Conservation (phyloP, 345 rosid species). For the Pseudoturritis turrita region DNA sequence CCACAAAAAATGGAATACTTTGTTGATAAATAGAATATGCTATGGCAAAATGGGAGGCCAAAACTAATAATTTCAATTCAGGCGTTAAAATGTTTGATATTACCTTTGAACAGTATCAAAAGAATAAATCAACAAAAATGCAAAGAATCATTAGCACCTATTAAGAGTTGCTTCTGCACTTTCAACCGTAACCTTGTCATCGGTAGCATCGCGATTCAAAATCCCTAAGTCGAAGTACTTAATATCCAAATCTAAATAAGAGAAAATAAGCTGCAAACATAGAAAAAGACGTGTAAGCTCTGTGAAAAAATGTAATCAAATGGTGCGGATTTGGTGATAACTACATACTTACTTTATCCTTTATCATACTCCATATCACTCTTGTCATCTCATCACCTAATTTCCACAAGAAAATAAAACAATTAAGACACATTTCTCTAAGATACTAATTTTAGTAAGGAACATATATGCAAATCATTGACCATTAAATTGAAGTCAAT, state of each 20-base stretch:
- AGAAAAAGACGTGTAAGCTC: constrained; percentile 16
- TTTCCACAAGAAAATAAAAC: background rate
- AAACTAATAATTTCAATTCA: background rate
- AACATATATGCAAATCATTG: background rate
- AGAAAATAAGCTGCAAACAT: constrained; percentile 71
- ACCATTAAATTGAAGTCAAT: no score
- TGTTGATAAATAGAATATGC: background rate
- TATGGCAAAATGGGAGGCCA: background rate
- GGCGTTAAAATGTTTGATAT: background rate
- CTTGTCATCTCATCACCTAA: constrained; percentile 96
- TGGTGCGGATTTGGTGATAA: background rate
- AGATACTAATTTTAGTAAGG: background rate
- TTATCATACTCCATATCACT: constrained; percentile 82
- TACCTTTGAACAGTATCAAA: background rate
- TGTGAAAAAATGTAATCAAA: background rate
- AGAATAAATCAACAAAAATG: background rate
- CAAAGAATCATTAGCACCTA: constrained; percentile 33
- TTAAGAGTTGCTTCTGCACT: constrained; percentile 86
- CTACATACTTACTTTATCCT: constrained; percentile 59
- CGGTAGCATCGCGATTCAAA: constrained; percentile 85
- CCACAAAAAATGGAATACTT: background rate
- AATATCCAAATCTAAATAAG: constrained; percentile 76
- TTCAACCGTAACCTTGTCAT: constrained; percentile 74
- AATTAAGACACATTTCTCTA: background rate
- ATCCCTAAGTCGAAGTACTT: constrained; percentile 91